phyloP scores from a whole-genome alignment of 1,284 basidiomycete species.

The Cystobasidium sp. region DNA sequence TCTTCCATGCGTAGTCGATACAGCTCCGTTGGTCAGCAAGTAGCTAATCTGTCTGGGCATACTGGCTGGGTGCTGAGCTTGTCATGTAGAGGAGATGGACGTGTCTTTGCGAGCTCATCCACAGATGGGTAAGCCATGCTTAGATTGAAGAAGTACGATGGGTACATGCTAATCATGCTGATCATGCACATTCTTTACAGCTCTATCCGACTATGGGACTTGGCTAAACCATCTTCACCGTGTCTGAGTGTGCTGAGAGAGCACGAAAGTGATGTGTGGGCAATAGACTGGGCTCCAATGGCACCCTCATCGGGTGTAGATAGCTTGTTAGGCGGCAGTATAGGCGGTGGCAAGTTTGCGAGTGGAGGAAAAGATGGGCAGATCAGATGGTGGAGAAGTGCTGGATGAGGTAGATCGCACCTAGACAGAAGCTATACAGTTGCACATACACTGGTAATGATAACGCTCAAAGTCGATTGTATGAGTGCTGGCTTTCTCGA shows the following conservation, averaged over 20 bases:
- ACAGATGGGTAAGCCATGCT: conserved; percentile 21
- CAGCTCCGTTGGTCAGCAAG: conserved; percentile 45
- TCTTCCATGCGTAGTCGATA: conserved; percentile 32
- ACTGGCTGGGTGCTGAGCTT: conserved; percentile 51
- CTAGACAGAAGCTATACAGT: too few relatives aligned
- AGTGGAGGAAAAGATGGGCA: conserved; percentile 50
- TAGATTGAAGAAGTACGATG: not conserved
- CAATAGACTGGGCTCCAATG: conserved; percentile 50
- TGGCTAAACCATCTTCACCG: conserved; percentile 47
- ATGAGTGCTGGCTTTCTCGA: conserved; percentile 4
- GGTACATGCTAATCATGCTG: not conserved
- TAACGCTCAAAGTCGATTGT: too few relatives aligned
- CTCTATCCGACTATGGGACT: conserved; percentile 51
- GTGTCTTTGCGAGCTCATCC: conserved; percentile 48
- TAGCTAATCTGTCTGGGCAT: conserved; percentile 50
- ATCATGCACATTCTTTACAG: conserved; percentile 17
- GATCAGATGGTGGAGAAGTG: conserved; percentile 51
- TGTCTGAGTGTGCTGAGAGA: conserved; percentile 49
- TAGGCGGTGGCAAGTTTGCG: conserved; percentile 49
- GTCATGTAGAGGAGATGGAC: conserved; percentile 47
- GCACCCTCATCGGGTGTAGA: conserved; percentile 39
- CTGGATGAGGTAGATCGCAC: conserved; percentile 40
- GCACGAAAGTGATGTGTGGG: conserved; percentile 52
- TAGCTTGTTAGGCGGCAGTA: conserved; percentile 47
- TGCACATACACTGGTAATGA: too few relatives aligned